phyloP scores from a whole-genome alignment of 2,329 filamentous ascomycete genomes.

The Phialophora tarda region DNA sequence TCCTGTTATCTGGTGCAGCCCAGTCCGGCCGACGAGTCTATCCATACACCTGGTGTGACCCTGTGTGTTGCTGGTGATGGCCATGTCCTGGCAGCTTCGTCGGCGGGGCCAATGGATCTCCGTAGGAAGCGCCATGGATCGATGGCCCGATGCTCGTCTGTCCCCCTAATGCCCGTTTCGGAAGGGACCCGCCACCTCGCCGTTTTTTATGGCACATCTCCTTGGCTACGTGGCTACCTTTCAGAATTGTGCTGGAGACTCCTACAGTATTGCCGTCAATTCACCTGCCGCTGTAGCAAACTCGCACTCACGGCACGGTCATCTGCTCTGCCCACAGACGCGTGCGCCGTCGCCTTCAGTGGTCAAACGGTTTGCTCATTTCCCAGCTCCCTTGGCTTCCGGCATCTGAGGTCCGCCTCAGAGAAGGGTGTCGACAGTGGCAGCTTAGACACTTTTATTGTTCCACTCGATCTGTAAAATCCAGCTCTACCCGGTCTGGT shows the following conservation, averaged over 20 bases:
- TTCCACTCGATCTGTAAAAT: slow-evolving; percentile 11
- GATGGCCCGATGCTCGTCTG: background rate
- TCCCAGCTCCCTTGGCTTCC: slow-evolving; percentile 14
- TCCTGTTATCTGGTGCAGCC: no score
- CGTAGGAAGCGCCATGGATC: background rate
- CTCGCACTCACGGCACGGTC: background rate
- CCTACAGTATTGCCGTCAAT: background rate
- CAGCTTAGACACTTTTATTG: slow-evolving; percentile 16
- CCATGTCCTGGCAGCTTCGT: background rate
- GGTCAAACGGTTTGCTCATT: background rate
- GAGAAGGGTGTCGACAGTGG: slow-evolving; percentile 7
- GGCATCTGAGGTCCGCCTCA: slow-evolving; percentile 20
- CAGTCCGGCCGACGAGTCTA: no score
- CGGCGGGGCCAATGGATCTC: background rate
- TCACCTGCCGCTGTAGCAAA: background rate
- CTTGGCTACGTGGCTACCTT: background rate
- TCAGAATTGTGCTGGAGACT: background rate
- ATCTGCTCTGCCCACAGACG: background rate
- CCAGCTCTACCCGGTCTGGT: slow-evolving; percentile 23
- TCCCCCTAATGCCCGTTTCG: slow-evolving; percentile 15
- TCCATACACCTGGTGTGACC: background rate
- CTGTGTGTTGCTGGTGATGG: no score
- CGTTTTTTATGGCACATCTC: background rate
- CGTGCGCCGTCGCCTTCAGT: background rate
- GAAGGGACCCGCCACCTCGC: slow-evolving; percentile 21